Evolutionary conservation across 208 protist species (phyloP).

Genomic region (Wallacemonas rigidus): DNA sequence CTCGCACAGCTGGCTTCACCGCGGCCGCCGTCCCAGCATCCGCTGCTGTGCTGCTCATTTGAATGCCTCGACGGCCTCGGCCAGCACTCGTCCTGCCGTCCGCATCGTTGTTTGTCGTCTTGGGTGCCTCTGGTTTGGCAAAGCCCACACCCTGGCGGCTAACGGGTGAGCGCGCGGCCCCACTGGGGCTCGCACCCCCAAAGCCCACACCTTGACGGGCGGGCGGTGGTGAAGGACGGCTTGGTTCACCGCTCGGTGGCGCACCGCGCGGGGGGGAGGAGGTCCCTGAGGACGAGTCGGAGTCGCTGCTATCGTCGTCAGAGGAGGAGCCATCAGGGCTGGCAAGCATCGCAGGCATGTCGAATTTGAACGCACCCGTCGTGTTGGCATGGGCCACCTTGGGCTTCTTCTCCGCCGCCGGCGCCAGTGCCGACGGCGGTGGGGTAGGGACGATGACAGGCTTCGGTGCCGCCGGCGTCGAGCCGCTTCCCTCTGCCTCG

Average conservation of each 20-base stretch:
- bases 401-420: slow-evolving; percentile 16
- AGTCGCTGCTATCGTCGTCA: slow-evolving; percentile 20
- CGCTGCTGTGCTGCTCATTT: background rate
- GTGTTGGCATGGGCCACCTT: slow-evolving; percentile 4
- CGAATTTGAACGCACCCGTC: slow-evolving; percentile 29
- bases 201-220: slow-evolving; percentile 37
- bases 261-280: background rate
- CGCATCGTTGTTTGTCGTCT: background rate
- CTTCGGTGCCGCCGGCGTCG: background rate
- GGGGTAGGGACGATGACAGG: no score
- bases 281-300: background rate
- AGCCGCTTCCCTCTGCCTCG: background rate
- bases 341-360: slow-evolving; percentile 21
- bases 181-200: slow-evolving; percentile 1
- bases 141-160: slow-evolving; percentile 21
- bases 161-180: background rate
- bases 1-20: background rate
- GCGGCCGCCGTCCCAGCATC: background rate
- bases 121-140: slow-evolving; percentile 5
- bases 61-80: slow-evolving; percentile 4
- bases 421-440: background rate
- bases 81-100: background rate
- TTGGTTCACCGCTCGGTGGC: background rate
- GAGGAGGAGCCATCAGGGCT: slow-evolving; percentile 30
- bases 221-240: slow-evolving; percentile 5